phyloP scores from a whole-genome alignment of 371 early-diverging fungal genomes.

The Fennellomyces sp. region DNA sequence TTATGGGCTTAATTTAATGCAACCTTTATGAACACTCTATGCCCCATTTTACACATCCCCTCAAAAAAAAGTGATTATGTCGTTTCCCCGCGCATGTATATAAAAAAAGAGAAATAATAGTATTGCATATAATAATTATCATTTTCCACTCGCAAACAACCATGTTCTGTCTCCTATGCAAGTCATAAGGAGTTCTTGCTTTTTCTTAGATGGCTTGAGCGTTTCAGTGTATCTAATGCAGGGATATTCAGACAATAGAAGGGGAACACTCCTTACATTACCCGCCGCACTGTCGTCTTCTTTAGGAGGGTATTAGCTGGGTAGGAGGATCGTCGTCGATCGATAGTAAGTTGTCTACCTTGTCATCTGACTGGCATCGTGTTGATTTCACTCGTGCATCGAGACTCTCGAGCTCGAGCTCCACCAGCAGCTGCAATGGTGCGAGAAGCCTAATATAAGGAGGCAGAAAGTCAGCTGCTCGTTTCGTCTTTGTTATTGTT shows the following conservation, averaged over 20 bases:
- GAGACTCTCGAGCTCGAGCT: not conserved
- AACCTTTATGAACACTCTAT: not conserved
- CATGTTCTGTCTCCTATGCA: too few species aligned
- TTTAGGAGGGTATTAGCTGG: not conserved
- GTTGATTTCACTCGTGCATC: not conserved
- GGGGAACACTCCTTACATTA: not conserved
- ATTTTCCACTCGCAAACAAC: not conserved
- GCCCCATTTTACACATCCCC: not conserved
- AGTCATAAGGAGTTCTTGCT: not conserved
- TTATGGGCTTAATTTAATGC: not conserved
- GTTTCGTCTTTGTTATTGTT: too few species aligned
- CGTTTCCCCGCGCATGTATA: slow-evolving; percentile 10
- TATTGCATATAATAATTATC: slow-evolving; percentile 3
- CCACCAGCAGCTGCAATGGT: not conserved
- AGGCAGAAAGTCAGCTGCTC: not conserved
- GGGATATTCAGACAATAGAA: not conserved
- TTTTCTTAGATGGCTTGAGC: not conserved
- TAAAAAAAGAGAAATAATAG: slow-evolving; percentile 15
- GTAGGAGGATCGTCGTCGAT: not conserved
- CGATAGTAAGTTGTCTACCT: not conserved
- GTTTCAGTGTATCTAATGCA: not conserved
- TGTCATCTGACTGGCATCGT: not conserved
- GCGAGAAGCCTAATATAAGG: not conserved
- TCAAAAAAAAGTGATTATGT: slow-evolving; percentile 4
- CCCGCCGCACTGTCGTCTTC: not conserved